phyloP scores from a whole-genome alignment of 2,329 filamentous ascomycete species.

The Coniochaeta sp. region DNA sequence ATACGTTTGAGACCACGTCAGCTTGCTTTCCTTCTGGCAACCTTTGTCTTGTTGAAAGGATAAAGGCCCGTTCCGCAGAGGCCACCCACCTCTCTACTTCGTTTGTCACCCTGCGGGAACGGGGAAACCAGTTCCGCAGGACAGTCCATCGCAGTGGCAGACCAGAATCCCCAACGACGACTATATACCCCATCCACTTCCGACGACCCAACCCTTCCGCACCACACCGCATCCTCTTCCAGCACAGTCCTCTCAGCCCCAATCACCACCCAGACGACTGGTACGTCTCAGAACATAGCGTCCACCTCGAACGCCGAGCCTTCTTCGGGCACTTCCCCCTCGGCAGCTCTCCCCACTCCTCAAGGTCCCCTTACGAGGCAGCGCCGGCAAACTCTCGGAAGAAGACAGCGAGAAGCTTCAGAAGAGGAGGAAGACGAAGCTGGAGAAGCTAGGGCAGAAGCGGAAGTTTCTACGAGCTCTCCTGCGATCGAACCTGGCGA shows the following conservation, averaged over 20 bases:
- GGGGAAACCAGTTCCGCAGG: constrained; percentile 30
- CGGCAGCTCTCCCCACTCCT: constrained; percentile 12
- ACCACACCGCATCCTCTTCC: constrained; percentile 38
- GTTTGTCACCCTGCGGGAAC: constrained; percentile 12
- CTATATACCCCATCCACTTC: constrained; percentile 54
- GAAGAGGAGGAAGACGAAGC: constrained; percentile 27
- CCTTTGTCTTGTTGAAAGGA: not conserved
- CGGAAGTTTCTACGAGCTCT: constrained; percentile 8
- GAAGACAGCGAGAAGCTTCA: constrained; percentile 42
- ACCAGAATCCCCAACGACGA: constrained; percentile 49
- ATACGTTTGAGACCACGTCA: not conserved
- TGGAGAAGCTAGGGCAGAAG: constrained; percentile 8
- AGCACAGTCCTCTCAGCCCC: constrained; percentile 37
- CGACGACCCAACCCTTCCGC: constrained; percentile 58
- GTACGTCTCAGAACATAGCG: constrained; percentile 12
- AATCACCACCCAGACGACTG: constrained; percentile 13
- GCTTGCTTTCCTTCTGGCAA: not conserved
- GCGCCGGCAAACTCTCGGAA: constrained; percentile 39
- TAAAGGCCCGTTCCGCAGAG: not conserved
- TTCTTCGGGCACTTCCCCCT: constrained; percentile 8
- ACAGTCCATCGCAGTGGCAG: constrained; percentile 59
- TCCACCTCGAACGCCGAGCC: constrained; percentile 12
- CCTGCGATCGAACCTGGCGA: constrained; percentile 6
- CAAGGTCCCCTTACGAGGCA: constrained; percentile 10
- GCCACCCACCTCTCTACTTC: not conserved